These are phyloP conservation scores for Pistacia atlantica DNA, from an alignment of 345 rosid species.

Conservation along the genomic window DNA sequence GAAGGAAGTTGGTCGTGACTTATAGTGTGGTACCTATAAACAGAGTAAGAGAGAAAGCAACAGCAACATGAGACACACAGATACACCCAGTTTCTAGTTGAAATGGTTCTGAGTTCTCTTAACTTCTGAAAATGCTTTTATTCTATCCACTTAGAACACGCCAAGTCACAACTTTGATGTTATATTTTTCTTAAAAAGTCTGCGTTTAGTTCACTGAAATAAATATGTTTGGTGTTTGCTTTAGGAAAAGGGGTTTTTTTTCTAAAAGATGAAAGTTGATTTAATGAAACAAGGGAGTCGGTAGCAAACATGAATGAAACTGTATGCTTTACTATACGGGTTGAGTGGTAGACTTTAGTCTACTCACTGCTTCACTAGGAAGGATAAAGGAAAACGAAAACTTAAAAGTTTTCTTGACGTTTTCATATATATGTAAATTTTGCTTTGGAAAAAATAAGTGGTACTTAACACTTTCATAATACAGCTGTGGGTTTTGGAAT, in stretches of 20 bases:
- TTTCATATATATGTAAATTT: no score
- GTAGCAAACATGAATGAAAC: background rate
- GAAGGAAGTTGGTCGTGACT: background rate
- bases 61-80: background rate
- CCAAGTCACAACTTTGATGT: background rate
- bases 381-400: no score
- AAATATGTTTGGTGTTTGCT: background rate
- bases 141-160: constrained; percentile 1
- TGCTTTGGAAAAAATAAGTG: no score
- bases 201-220: background rate
- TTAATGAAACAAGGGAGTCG: background rate
- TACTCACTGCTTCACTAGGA: background rate
- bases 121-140: background rate
- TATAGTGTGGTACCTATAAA: background rate
- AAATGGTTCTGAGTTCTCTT: no score
- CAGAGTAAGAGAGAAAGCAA: background rate
- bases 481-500: background rate
- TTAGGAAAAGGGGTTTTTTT: background rate
- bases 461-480: no score
- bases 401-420: no score
- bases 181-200: background rate
- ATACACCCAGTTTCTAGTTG: no score
- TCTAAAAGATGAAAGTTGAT: background rate
- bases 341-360: background rate
- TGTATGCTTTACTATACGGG: background rate